These are phyloP conservation scores for Sugiyamaella chiloensis DNA, from an alignment of 805 yeast genomes.

Conservation along the genomic window DNA sequence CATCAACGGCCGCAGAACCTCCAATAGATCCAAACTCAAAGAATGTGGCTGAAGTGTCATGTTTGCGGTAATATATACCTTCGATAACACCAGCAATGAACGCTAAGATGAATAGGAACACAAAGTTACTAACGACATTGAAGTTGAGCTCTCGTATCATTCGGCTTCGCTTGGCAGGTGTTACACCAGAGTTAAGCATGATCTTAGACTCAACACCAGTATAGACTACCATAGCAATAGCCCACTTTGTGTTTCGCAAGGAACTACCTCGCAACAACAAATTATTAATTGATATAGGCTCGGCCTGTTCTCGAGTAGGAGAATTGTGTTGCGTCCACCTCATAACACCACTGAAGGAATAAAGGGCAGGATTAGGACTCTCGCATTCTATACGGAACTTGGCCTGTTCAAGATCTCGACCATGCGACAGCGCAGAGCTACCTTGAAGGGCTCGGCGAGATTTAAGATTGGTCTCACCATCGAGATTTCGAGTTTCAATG, in stretches of 20 bases:
- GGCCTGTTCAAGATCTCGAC: slow-evolving; percentile 56
- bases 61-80: slow-evolving; percentile 55
- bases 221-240: slow-evolving; percentile 66
- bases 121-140: slow-evolving; percentile 62
- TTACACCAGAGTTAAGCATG: slow-evolving; percentile 72
- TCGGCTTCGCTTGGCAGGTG: slow-evolving; percentile 69
- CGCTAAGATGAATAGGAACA: slow-evolving; percentile 59
- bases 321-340: slow-evolving; percentile 40
- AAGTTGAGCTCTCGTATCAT: slow-evolving; percentile 64
- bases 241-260: slow-evolving; percentile 74
- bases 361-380: slow-evolving; percentile 64
- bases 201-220: slow-evolving; percentile 77
- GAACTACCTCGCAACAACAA: slow-evolving; percentile 69
- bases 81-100: slow-evolving; percentile 67
- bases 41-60: slow-evolving; percentile 44
- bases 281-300: slow-evolving; percentile 60
- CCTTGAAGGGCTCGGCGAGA: slow-evolving; percentile 51
- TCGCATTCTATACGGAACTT: slow-evolving; percentile 66
- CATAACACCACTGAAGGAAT: slow-evolving; percentile 63
- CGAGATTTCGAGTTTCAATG: slow-evolving; percentile 68
- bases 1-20: slow-evolving; percentile 58
- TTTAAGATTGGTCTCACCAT: slow-evolving; percentile 76
- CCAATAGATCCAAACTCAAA: slow-evolving; percentile 65
- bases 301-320: slow-evolving; percentile 34
- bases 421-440: slow-evolving; percentile 52